Evolutionary conservation across 2,329 filamentous ascomycete species (phyloP).

Genomic region (Colletotrichum viniferum): DNA sequence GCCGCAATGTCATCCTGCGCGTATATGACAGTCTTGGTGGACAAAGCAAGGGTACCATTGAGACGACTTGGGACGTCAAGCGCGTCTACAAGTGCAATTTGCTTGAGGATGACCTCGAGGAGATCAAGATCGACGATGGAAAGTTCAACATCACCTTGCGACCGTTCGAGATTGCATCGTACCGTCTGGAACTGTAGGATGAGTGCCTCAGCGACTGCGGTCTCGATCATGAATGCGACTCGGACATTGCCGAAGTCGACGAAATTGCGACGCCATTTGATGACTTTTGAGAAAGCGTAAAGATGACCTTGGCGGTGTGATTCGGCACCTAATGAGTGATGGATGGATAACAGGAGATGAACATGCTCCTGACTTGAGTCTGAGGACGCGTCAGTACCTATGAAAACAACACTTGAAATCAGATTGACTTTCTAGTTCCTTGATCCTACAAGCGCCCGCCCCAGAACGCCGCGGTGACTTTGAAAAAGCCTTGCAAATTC

Average conservation of each 20-base stretch:
- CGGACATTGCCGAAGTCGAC: background rate
- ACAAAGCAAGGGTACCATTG: constrained; percentile 72
- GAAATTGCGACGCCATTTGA: background rate
- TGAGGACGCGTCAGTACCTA: constrained; percentile 2
- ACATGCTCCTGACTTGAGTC: background rate
- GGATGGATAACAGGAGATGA: background rate
- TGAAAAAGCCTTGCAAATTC: constrained; percentile 3
- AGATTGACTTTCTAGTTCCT: constrained; percentile 8
- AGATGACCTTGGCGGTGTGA: background rate
- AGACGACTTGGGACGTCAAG: constrained; percentile 72
- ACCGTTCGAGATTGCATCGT: constrained; percentile 87
- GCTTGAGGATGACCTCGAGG: constrained; percentile 83
- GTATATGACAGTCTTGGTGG: constrained; percentile 92
- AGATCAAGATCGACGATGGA: constrained; percentile 56
- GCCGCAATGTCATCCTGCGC: constrained; percentile 80
- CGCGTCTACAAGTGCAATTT: constrained; percentile 84
- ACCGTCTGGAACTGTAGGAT: constrained; percentile 61
- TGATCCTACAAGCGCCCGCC: constrained; percentile 6
- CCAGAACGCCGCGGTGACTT: constrained; percentile 9
- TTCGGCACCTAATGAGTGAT: background rate
- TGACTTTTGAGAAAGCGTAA: background rate
- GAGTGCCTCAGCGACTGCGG: constrained; percentile 17
- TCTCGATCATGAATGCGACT: background rate
- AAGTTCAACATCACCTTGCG: constrained; percentile 69
- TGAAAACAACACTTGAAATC: background rate